Conservation (phyloP, 2,329 filamentous ascomycete species). For the Pseudonectria foliicola region DNA sequence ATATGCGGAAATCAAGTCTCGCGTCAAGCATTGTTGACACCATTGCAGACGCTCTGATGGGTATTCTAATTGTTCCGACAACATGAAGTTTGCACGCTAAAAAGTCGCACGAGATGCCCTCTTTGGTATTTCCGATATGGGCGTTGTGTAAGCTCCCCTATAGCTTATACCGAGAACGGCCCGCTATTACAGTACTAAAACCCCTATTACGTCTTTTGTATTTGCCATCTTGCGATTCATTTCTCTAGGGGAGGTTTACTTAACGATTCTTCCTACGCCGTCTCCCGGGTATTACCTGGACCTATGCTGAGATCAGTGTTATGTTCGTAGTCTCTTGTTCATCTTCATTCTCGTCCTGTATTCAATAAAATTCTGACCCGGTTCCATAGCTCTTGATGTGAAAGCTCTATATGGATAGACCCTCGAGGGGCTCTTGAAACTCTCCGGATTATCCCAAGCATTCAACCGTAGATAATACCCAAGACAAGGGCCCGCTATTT, state of each 20-base stretch:
- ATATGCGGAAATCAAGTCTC: constrained; percentile 31
- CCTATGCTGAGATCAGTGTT: constrained; percentile 18
- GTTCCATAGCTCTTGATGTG: no score
- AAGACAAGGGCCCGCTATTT: constrained; percentile 4
- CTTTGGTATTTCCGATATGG: constrained; percentile 23
- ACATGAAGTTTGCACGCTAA: constrained; percentile 30
- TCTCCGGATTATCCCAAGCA: not conserved
- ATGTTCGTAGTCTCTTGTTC: constrained; percentile 19
- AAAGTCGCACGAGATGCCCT: constrained; percentile 23
- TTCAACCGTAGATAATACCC: constrained; percentile 1
- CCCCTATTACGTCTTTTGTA: constrained; percentile 17
- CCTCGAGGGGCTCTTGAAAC: constrained; percentile 1
- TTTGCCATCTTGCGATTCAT: constrained; percentile 21
- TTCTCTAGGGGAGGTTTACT: constrained; percentile 14
- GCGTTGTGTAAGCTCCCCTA: constrained; percentile 14
- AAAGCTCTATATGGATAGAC: constrained; percentile 10
- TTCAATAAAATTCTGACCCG: constrained; percentile 17
- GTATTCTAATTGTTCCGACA: constrained; percentile 31
- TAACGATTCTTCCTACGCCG: constrained; percentile 17
- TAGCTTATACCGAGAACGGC: no score
- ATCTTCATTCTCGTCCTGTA: constrained; percentile 16
- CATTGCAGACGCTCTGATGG: constrained; percentile 31
- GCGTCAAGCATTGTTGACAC: constrained; percentile 34
- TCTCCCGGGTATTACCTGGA: constrained; percentile 17
- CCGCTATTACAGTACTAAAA: no score